Conservation (phyloP, 805 yeast genomes). For the Wickerhamiella slavikovae region DNA sequence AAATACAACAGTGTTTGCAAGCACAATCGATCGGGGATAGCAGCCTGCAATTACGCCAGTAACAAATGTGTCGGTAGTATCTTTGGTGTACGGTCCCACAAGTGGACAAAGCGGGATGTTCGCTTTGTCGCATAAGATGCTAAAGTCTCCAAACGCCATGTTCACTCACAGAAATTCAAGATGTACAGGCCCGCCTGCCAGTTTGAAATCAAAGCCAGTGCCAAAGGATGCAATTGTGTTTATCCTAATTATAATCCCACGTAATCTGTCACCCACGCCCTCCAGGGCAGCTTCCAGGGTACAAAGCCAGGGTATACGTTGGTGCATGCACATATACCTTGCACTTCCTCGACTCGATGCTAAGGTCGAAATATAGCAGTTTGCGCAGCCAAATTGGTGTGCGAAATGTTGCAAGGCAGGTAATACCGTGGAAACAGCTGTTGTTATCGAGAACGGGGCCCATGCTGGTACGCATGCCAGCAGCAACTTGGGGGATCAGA, state of each 20-base stretch:
- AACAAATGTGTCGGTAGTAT: constrained; percentile 8
- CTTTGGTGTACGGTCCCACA: constrained; percentile 29
- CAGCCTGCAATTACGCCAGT: constrained; percentile 58
- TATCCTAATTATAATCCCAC: background rate
- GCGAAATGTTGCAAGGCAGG: background rate
- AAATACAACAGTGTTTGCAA: constrained; percentile 83
- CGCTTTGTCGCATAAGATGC: constrained; percentile 37
- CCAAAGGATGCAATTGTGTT: too few species aligned
- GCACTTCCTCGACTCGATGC: background rate
- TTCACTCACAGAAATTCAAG: constrained; percentile 20
- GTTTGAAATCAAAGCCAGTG: too few species aligned
- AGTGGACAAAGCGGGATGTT: constrained; percentile 69
- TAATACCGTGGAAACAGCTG: background rate
- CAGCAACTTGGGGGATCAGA: too few species aligned
- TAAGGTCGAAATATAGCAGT: too few species aligned
- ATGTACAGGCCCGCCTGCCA: background rate
- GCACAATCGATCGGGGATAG: constrained; percentile 65
- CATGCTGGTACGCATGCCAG: too few species aligned
- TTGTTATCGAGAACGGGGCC: background rate
- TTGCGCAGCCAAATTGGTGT: background rate
- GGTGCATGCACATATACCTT: background rate
- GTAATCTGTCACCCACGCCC: background rate
- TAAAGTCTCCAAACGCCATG: constrained; percentile 50
- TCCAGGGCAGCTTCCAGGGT: background rate
- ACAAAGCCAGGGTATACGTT: background rate